Base-by-base conservation (phyloP, 208 protist genomes). In the Wallacemonas sp. region DNA sequence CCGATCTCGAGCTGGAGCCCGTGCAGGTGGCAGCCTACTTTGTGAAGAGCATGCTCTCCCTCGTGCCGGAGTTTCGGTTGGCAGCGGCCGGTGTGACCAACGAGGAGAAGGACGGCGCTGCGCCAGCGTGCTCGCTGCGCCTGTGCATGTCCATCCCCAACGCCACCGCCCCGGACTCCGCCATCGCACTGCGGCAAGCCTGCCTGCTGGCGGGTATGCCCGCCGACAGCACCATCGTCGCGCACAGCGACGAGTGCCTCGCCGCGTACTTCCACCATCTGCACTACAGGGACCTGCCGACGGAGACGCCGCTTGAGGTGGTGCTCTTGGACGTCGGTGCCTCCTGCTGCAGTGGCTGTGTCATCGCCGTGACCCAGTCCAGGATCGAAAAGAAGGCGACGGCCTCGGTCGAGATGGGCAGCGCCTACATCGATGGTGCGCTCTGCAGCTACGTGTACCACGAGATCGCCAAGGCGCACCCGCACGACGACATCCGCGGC, bases 231-330 rank as follows among this genome's bases (percentile, higher is more conserved):
- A 70, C 75, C n/a, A 33, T 80, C 17, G 67, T 93, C 38, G 71
- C 61, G 4, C 72, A 44, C 27, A 77, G 72, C n/a, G 81, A 85
- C 39, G 81, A 87, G 70, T 74, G 81, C 12, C 57, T 72, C 55
- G 81, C 81, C 6, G 74, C 62, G 26, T 93, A 89, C 63, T 81
- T 90, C 27, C 82, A 89, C 65, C 83, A 89, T 60, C 29, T 81
- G 38, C 87, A 87, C 61, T 85, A 77, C 80, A 58, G 34, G 34
- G 54, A 34, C 29, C 76, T 93, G 1, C 61, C 67, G n/a, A 74
- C 65, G 47, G 49, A 27, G 6, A 27, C 44, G 19, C 55, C 80
- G n/a, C 38, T 70, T 39, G 61, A 63, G 23, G 83, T 90, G 32
- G 70, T 80, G 36, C 54, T 93, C 19, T 58, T 93, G 23, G 81